These are phyloP conservation scores for Gypsophila paniculata DNA, from an alignment of 179 eudicot species.

Conservation along the genomic window DNA sequence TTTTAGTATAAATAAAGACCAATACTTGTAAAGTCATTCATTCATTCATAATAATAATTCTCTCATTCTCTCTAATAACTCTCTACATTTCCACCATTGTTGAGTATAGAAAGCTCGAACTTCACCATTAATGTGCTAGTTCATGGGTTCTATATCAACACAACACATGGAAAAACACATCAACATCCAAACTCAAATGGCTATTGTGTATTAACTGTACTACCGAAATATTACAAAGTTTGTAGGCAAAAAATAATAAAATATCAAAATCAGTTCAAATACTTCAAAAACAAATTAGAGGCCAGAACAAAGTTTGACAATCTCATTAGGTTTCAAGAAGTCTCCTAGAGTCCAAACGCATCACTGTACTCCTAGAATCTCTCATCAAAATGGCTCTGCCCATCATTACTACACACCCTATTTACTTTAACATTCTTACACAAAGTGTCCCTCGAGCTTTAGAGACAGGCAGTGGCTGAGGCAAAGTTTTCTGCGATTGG, in stretches of 20 bases:
- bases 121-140: too few relatives aligned
- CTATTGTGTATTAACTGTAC: not conserved
- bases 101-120: too few relatives aligned
- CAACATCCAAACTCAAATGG: not conserved
- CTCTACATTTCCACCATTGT: too few relatives aligned
- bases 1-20: too few relatives aligned
- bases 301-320: not conserved
- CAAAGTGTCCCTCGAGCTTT: not conserved
- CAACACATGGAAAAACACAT: slow-evolving; percentile 12
- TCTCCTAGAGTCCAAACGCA: not conserved
- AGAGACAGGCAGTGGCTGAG: not conserved
- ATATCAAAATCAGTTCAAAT: not conserved
- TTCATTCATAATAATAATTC: too few relatives aligned
- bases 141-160: not conserved
- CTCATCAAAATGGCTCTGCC: not conserved
- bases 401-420: not conserved
- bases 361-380: not conserved
- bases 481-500: not conserved
- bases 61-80: too few relatives aligned
- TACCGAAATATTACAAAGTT: not conserved
- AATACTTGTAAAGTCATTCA: too few relatives aligned
- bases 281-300: not conserved
- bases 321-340: not conserved
- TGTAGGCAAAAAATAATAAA: not conserved
- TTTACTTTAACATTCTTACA: not conserved